These are phyloP conservation scores for Cucumis sativus DNA, from an alignment of 306 rosid species.

Conservation along the genomic window Cucumber_9930_V3 NC_026657.2:10479501-10480000, in stretches of 20 bases:
- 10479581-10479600: background rate
- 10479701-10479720: conserved; percentile 37
- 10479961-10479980: conserved; percentile 27
- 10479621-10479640: conserved; percentile 38
- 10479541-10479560: background rate
- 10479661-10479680: conserved; percentile 67
- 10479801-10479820: conserved; percentile 4
- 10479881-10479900: conserved; percentile 12
- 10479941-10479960: conserved; percentile 22
- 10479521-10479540: background rate
- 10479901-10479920: background rate
- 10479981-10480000: conserved; percentile 26
- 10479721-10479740: background rate
- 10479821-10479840: conserved; percentile 88
- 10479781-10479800: background rate
- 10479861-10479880: conserved; percentile 53
- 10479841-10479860: conserved; percentile 88
- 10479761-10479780: background rate
- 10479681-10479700: conserved; percentile 83
- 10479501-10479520: conserved; percentile 60
- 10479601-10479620: background rate
- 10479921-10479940: conserved; percentile 25
- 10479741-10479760: conserved; percentile 1
- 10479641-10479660: conserved; percentile 73
- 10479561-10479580: background rate